Evolutionary conservation across 495 filamentous ascomycete species (phyloP), one percentile per base, ranked within the genome.

Genomic region (Darksidea phi): DNA sequence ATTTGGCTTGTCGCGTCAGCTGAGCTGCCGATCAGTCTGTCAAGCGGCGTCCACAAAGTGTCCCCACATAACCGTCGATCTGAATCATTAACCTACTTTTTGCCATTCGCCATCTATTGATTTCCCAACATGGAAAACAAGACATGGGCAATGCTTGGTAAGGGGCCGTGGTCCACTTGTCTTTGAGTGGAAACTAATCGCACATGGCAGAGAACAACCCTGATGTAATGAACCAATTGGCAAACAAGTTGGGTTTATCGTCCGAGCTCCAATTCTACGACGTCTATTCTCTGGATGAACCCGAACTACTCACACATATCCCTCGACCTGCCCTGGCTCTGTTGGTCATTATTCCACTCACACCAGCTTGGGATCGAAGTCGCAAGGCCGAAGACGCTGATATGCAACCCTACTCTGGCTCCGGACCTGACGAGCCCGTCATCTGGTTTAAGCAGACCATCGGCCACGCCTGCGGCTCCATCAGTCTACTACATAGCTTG

Each of bases 371-470:
- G 59, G 15, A 57, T 3, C 11, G 6, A 7, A 26, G 23, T 10
- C 59, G 59, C 52, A 38, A 55, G 2, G 38, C 50, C 12, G 59
- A 63, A 43, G 59, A 63, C 24, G 18, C 1, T 7, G 24, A 43
- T 26, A 34, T 38, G 17, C 10, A 17, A 18, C 52, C 36, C 5
- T 84, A 85, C 72, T 70, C 67, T 0, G 80, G 81, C 59, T 70
- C 66, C 20, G 83, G 82, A 0, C 71, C 79, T 48, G 1, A 55
- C 0, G 83, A 86, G 55, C 86, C 85, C 0, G 86, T 89, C 5
- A 80, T 91, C 53, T 96, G 91, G 91, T 96, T 89, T 77, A 86
- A 88, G 68, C 91, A 96, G 66, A 96, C 90, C 0, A 96, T 96
- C 72, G 78, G 83, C 52, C 84, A 95, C 73, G 86, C 89, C 2